Evolutionary conservation across 2,329 filamentous ascomycete species (phyloP).

Genomic region (Aspergillus felis): DNA sequence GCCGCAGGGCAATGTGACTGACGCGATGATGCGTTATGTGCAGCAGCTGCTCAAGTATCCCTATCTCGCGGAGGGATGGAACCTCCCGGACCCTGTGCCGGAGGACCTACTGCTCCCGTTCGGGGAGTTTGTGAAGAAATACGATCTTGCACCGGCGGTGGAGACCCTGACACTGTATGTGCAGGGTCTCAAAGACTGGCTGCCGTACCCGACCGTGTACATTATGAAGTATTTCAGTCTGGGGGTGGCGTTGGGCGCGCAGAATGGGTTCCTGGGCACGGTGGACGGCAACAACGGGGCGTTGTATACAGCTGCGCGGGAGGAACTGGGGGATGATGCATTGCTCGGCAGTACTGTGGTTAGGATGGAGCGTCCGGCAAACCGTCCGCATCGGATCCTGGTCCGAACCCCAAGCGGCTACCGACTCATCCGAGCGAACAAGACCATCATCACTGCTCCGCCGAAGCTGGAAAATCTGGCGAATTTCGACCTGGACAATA

Average conservation of each 20-base stretch:
- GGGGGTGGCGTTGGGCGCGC: conserved; percentile 3
- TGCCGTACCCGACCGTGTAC: conserved; percentile 2
- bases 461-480: conserved; percentile 31
- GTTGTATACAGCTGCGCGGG: not conserved
- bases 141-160: conserved; percentile 8
- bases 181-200: not conserved
- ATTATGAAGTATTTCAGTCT: conserved; percentile 7
- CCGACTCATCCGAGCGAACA: conserved; percentile 30
- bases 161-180: not conserved
- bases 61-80: conserved; percentile 3
- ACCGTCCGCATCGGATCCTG: conserved; percentile 23
- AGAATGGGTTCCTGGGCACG: not conserved
- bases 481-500: conserved; percentile 28
- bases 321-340: conserved; percentile 28
- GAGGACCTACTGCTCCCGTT: conserved; percentile 14
- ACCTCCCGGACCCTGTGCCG: conserved; percentile 13
- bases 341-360: conserved; percentile 36
- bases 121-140: conserved; percentile 12
- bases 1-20: conserved; percentile 7
- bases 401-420: conserved; percentile 22
- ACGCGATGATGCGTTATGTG: conserved; percentile 12
- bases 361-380: conserved; percentile 23
- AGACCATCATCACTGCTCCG: conserved; percentile 36
- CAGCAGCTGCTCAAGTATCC: conserved; percentile 13
- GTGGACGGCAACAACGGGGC: not conserved